Evolutionary conservation across 805 yeast species (phyloP), one percentile per base, ranked within the genome.

Genomic region (Zygotorulaspora danielsina): DNA sequence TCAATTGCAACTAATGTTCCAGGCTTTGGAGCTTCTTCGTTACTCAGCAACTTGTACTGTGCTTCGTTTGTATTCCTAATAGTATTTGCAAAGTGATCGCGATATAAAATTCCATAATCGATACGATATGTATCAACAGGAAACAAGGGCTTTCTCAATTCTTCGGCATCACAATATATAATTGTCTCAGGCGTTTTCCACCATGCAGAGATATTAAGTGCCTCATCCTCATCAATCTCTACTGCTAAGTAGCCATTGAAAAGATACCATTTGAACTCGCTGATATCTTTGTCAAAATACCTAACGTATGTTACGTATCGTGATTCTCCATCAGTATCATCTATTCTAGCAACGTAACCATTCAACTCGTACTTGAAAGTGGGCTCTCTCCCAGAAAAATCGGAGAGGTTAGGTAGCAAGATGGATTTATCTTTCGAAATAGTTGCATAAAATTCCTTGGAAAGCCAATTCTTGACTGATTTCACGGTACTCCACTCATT

Each of bases 241-340:
- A 78, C 75, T 11, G 89, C 97, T 48, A 93, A 66, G 62, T 90
- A 93, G 61, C 93, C 97, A 57, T 93, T 93, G 60, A 93, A 87
- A 55, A 93, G 60, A 54, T 72, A 78, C 98, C 98, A 93, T 20
- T 59, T 59, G 36, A 61, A 64, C 9, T 38, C 42, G 2, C 55
- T 54, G 7, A 53, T 46, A 7, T 49, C 25, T 4, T 50, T 46
- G 33, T 71, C 71, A 11, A 62, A 66, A 3, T 77, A 64, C 45
- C 72, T 71, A 2, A 75, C 70, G 49, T 73, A 75, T 0, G 88
- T 73, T 0, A 84, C 82, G 36, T 81, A 58, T 52, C 76, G 79
- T 17, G 66, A 64, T 3, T 77, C 76, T 29, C 73, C 73, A 38
- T 74, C 75, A 30, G 69, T 69, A n/a, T 72, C 76, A 2, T 69